Base-by-base conservation (phyloP, 345 rosid species). In the Passiflora organensis region DNA sequence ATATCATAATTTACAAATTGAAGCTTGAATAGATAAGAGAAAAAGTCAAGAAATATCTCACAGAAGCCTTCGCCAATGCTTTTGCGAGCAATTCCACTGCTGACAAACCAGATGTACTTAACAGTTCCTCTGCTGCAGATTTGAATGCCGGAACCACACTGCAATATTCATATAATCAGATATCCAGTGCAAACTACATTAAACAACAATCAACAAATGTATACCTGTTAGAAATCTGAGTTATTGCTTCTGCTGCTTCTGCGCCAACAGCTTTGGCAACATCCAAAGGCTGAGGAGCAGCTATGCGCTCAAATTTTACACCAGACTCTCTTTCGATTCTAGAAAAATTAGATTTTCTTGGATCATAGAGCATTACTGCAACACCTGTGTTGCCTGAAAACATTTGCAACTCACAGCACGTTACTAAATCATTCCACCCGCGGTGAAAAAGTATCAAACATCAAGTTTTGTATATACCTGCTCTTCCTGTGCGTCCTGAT, bases 401-500 rank as follows among this genome's bases (percentile, higher is more conserved):
- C 4, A 19, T 53, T 10, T 34, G 60, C 3, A n/a, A 17, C 22
- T 21, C 21, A 68, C 32, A 58, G 55, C 44, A 74, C 38, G 14
- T 42, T 23, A 51, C 46, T 38, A 59, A 72, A 64, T 14, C 28
- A 45, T 5, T 5, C 11, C 49, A 17, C 24, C 56, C 43, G 36
- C 56, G 41, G n/a, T 14, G 2, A 22, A 46, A 15, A 16, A 36
- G 9, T 55, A 10, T 50, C n/a, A 32, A n/a, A 45, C 9, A 44
- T 43, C 34, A 28, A 28, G 8, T 2, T 8, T 19, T 5, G 17
- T 23, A 51, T 28, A 56, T 73, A 86, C 99, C 97, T 55, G 97
- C 99, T 76, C 99, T 85, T 74, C 99, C 99, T 5, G 99, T 94
- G 52, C 97, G 83, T 59, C 99, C 99, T 54, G 99, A 94, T 48